These are phyloP conservation scores for Spergularia bocconei DNA, from an alignment of 148 eudicot species.

Conservation along the genomic window DNA sequence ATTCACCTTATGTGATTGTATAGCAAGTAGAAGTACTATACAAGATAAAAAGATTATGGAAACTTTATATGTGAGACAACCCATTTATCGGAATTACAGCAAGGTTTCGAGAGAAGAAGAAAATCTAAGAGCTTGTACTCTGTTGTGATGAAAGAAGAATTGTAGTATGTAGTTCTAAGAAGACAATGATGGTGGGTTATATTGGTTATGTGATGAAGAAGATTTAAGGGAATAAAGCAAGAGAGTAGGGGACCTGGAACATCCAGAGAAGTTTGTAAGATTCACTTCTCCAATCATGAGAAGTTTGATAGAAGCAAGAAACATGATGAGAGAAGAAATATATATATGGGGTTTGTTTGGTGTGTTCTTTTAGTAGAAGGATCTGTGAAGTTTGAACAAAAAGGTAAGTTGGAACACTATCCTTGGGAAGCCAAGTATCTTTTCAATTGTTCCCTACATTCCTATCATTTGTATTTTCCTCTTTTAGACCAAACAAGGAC, in stretches of 20 bases:
- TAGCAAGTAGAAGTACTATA: constrained; percentile 38
- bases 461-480: constrained; percentile 44
- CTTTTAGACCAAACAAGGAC: constrained; percentile 51
- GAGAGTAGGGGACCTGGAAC: constrained; percentile 30
- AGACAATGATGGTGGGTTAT: neutral
- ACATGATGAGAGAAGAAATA: neutral
- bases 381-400: constrained; percentile 77
- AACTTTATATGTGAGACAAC: constrained; percentile 29
- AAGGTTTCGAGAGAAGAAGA: constrained; percentile 13
- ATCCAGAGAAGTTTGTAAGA: constrained; percentile 38
- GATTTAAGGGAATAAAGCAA: constrained; percentile 28
- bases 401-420: constrained; percentile 55
- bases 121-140: constrained; percentile 24
- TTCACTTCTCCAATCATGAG: constrained; percentile 78
- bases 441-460: constrained; percentile 59
- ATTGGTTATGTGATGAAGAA: constrained; percentile 26
- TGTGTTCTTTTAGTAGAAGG: constrained; percentile 38
- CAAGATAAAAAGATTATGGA: constrained; percentile 41
- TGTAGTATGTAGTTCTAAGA: constrained; percentile 11
- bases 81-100: constrained; percentile 48
- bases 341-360: neutral
- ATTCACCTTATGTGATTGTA: constrained; percentile 41
- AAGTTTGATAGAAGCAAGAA: constrained; percentile 44
- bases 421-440: constrained; percentile 88
- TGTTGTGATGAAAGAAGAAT: constrained; percentile 1